Evolutionary conservation across 805 yeast genomes (phyloP).

Genomic region (Candida adriatica): DNA sequence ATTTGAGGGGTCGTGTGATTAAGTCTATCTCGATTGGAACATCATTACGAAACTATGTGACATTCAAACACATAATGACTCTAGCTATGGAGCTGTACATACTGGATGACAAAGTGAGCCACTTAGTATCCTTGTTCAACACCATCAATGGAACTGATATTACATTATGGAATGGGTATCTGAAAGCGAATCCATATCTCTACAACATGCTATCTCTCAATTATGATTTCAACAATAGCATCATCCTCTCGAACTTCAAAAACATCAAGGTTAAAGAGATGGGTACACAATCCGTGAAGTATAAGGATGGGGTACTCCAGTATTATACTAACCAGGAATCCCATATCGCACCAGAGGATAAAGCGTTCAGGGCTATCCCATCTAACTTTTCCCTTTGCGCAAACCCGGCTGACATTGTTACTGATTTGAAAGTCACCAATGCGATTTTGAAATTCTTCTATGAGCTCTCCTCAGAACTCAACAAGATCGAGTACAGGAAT

Average conservation of each 20-base stretch:
- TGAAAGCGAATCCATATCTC: conserved; percentile 9
- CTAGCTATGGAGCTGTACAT: conserved; percentile 38
- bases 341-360: conserved; percentile 22
- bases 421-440: conserved; percentile 21
- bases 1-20: conserved; percentile 52
- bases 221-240: conserved; percentile 16
- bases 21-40: conserved; percentile 56
- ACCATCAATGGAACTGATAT: conserved; percentile 18
- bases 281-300: conserved; percentile 11
- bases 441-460: conserved; percentile 24
- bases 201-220: conserved; percentile 14
- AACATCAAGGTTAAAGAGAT: conserved; percentile 15
- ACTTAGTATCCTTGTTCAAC: conserved; percentile 18
- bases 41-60: conserved; percentile 41
- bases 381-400: conserved; percentile 20
- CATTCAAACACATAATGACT: conserved; percentile 52
- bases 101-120: conserved; percentile 14
- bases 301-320: conserved; percentile 19
- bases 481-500: conserved; percentile 30
- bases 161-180: conserved; percentile 17
- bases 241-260: conserved; percentile 18
- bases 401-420: conserved; percentile 14
- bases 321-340: conserved; percentile 25
- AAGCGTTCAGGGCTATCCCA: conserved; percentile 28
- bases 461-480: conserved; percentile 28